Conservation (phyloP, 495 filamentous ascomycete species). For the Thozetella sp. region DNA sequence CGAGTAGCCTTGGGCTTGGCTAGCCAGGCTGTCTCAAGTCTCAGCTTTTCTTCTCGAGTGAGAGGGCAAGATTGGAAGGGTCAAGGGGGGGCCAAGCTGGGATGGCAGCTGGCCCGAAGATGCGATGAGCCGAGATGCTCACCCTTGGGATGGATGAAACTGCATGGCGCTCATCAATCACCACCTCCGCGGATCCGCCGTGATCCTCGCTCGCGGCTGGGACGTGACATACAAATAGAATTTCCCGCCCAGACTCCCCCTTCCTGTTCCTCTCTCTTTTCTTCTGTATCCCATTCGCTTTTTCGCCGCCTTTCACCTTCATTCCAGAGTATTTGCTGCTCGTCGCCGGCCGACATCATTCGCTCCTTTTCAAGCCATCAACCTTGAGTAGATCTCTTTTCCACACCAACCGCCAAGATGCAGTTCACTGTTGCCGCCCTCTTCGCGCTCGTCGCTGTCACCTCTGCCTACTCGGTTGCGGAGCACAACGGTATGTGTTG, state of each 20-base stretch:
- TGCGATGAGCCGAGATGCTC: not conserved
- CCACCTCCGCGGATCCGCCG: constrained; percentile 19
- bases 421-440: constrained; percentile 48
- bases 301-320: constrained; percentile 16
- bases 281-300: constrained; percentile 18
- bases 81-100: too few relatives aligned
- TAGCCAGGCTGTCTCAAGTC: too few relatives aligned
- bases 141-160: constrained; percentile 22
- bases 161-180: constrained; percentile 19
- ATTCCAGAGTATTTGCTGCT: constrained; percentile 21
- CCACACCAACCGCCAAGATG: constrained; percentile 43
- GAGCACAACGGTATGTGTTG: constrained; percentile 33
- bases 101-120: not conserved
- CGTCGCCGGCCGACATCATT: constrained; percentile 51
- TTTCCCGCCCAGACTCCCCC: constrained; percentile 11
- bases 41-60: too few relatives aligned
- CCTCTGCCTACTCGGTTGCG: constrained; percentile 36
- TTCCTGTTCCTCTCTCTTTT: constrained; percentile 14
- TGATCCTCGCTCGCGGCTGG: constrained; percentile 9
- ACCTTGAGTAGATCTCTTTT: constrained; percentile 3
- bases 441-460: constrained; percentile 47
- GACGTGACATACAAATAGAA: constrained; percentile 35
- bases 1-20: too few relatives aligned
- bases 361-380: constrained; percentile 18
- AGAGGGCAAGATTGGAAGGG: too few relatives aligned